phyloP scores from a whole-genome alignment of 345 rosid species.

The Bruguiera sexangula region DNA sequence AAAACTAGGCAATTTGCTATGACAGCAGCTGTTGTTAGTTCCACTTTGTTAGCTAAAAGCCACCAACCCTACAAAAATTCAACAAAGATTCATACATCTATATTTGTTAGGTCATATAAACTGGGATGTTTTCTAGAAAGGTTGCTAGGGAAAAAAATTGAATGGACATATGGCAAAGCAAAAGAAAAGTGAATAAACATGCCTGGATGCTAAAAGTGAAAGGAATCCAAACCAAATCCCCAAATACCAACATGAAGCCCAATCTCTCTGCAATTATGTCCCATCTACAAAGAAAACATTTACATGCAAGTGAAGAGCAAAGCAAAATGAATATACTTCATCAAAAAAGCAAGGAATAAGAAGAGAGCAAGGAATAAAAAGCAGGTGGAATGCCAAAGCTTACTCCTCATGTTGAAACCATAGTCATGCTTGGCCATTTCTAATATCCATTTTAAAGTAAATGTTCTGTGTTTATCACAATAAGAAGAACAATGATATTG shows the following conservation, averaged over 20 bases:
- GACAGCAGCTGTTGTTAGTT: constrained; percentile 51
- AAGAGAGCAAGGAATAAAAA: neutral
- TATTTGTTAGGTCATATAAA: neutral
- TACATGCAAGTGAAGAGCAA: neutral
- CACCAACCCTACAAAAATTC: constrained; percentile 73
- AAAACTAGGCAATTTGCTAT: constrained; percentile 61
- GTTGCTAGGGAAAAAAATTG: neutral
- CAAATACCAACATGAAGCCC: constrained; percentile 96
- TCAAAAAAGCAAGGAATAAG: neutral
- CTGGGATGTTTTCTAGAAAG: no score
- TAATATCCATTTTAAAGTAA: neutral
- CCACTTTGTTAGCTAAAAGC: constrained; percentile 77
- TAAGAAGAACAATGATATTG: neutral
- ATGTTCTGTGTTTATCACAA: no score
- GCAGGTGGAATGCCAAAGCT: neutral
- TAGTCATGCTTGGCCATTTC: no score
- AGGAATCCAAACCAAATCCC: constrained; percentile 94
- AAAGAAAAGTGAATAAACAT: constrained; percentile 3
- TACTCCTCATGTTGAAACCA: no score
- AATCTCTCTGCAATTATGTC: constrained; percentile 94
- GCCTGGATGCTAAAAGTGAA: constrained; percentile 96
- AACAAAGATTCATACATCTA: constrained; percentile 13
- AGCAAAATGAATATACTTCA: constrained; percentile 5
- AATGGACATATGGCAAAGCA: neutral
- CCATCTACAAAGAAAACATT: constrained; percentile 51